Conservation (phyloP, 371 early-diverging fungal genomes). For the Rhizopus microsporus region DNA sequence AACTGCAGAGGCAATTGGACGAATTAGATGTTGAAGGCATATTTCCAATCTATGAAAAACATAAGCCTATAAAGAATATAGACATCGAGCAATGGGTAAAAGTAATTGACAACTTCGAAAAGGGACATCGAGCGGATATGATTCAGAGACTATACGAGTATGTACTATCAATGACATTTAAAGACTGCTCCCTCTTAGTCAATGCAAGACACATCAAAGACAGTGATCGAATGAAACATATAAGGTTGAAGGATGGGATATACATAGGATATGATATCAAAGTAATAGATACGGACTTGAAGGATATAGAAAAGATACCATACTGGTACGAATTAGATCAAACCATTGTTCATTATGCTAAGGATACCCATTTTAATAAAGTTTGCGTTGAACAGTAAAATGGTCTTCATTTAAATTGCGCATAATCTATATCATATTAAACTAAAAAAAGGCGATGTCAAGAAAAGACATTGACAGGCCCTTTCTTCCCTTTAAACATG, state of each 20-base stretch:
- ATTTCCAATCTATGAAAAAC: conserved; percentile 23
- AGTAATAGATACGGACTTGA: conserved; percentile 57
- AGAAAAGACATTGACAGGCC: no score
- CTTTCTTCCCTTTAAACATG: no score
- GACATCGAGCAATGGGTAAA: conserved; percentile 30
- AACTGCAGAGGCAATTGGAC: conserved; percentile 48
- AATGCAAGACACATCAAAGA: conserved; percentile 5
- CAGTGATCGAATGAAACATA: no score
- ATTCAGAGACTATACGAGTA: conserved; percentile 46
- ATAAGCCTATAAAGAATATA: background rate
- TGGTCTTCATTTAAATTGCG: no score
- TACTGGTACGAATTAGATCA: conserved; percentile 51
- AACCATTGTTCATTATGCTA: conserved; percentile 43
- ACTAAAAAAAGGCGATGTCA: no score
- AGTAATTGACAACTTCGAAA: conserved; percentile 19
- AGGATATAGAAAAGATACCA: conserved; percentile 47
- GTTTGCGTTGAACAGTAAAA: background rate
- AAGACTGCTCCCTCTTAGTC: conserved; percentile 63
- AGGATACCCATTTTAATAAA: conserved; percentile 11
- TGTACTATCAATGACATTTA: conserved; percentile 60
- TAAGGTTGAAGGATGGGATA: background rate
- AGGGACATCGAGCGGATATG: conserved; percentile 5
- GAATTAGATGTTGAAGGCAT: conserved; percentile 51
- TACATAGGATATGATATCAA: conserved; percentile 34
- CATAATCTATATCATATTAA: no score